phyloP scores from a whole-genome alignment of 208 protist genomes.

The Borovskyia barvae region DNA sequence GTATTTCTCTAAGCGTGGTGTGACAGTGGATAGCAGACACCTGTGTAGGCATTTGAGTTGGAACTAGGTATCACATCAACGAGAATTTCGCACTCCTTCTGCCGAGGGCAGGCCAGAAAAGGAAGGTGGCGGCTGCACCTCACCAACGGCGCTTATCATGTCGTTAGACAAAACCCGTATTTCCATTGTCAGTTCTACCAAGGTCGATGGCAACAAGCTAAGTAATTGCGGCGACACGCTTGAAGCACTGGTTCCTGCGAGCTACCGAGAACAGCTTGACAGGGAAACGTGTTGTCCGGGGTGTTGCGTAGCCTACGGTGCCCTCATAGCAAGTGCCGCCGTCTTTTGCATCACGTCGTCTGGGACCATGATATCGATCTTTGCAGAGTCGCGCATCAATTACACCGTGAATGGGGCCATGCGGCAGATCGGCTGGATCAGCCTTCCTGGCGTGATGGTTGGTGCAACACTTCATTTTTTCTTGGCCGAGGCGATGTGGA shows the following conservation, averaged over 20 bases:
- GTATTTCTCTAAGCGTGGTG: too few species aligned
- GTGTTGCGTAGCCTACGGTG: conserved; percentile 77
- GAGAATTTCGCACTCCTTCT: too few species aligned
- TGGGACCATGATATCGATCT: conserved; percentile 52
- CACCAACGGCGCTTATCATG: too few species aligned
- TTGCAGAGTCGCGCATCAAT: conserved; percentile 63
- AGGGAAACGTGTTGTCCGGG: conserved; percentile 60
- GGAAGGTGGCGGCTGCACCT: too few species aligned
- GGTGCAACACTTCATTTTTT: conserved; percentile 81
- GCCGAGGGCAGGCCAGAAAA: too few species aligned
- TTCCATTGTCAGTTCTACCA: conserved; percentile 73
- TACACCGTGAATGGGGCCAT: conserved; percentile 78
- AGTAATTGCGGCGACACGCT: conserved; percentile 43
- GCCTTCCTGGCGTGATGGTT: conserved; percentile 60
- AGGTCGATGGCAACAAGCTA: conserved; percentile 61
- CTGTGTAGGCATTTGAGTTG: too few species aligned
- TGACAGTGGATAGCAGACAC: too few species aligned
- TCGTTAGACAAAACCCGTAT: conserved; percentile 70
- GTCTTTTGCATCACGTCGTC: conserved; percentile 45
- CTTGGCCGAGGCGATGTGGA: conserved; percentile 86
- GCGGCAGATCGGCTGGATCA: conserved; percentile 72
- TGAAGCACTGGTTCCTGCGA: conserved; percentile 22
- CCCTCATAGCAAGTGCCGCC: conserved; percentile 48
- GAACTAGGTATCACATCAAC: too few species aligned
- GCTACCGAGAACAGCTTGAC: conserved; percentile 15